Evolutionary conservation across 2,329 filamentous ascomycete species (phyloP).

Genomic region (Sporothrix variecibatus): DNA sequence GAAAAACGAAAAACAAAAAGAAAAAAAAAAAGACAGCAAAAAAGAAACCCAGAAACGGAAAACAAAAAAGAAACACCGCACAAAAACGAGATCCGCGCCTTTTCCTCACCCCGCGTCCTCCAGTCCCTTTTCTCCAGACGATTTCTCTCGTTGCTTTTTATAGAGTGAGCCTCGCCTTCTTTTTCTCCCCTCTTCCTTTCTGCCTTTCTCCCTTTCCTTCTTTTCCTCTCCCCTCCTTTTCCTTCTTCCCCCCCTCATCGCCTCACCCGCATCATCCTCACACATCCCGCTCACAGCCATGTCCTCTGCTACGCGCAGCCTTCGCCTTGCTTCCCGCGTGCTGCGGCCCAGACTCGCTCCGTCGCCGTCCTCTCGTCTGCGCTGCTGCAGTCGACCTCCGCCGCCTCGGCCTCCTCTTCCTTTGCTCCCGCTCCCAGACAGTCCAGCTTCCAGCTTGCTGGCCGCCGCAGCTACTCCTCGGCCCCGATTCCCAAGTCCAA

Average conservation of each 20-base stretch:
- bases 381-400: conserved; percentile 40
- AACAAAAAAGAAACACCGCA: conserved; percentile 17
- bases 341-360: conserved; percentile 49
- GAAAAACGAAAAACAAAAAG: not conserved
- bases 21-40: not conserved
- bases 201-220: not conserved
- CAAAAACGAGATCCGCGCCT: not conserved
- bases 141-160: conserved; percentile 6
- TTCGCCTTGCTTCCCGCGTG: conserved; percentile 57
- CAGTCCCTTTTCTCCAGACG: not conserved
- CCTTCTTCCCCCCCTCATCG: not conserved
- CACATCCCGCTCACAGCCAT: conserved; percentile 40
- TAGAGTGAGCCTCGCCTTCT: conserved; percentile 17
- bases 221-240: conserved; percentile 7
- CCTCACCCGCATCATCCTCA: conserved; percentile 10
- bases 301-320: conserved; percentile 57
- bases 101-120: conserved; percentile 8
- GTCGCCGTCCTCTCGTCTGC: conserved; percentile 29
- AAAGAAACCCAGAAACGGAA: not conserved
- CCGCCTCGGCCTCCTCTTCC: conserved; percentile 37
- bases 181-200: not conserved
- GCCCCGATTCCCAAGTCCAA: conserved; percentile 53
- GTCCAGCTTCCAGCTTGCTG: conserved; percentile 51
- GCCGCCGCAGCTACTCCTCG: conserved; percentile 49
- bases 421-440: conserved; percentile 39